Evolutionary conservation across 192 early-diverging fungal genomes (phyloP), one percentile per base, ranked within the genome.

Genomic region (Neocallimastix lanati): DNA sequence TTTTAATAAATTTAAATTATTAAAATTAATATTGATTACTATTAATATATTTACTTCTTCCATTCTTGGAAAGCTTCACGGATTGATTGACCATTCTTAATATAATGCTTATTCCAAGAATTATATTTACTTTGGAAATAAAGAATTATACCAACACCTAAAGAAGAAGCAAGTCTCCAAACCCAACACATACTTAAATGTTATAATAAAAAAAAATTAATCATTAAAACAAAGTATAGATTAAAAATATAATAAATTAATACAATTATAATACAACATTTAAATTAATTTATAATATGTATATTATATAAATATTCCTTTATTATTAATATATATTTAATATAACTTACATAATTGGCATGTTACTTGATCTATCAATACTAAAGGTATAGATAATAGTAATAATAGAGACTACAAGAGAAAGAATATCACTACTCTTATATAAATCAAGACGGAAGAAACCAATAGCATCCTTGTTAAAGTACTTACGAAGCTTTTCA

Each of bases 31-130:
- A n/a, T n/a, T n/a, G n/a, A n/a, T n/a, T n/a, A n/a, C n/a, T n/a
- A n/a, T n/a, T n/a, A n/a, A n/a, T 37, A 15, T n/a, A 84, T 83
- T 81, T 83, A 91, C 90, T 87, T 92, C 85, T 96, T 97, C 97
- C 97, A 99, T 85, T 93, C 93, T 76, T 92, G 84, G 85, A 97
- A 99, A 1, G 95, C 95, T 77, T 97, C 96, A 77, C 90, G 85
- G 38, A 90, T 85, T 80, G 89, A 92, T n/a, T 94, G 94, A 28
- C 97, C 97, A 82, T 89, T 92, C 86, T 94, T 95, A 84, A 99
- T 93, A 80, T 94, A 98, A 87, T 95, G 93, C 76, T 93, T 90
- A 28, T 93, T 98, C 79, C 94, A 96, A 29, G 93, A 89, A 82
- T 94, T 93, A 80, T 85, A 86, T 13, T 88, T 90, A 79, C 92